These are phyloP conservation scores for Saturnispora besseyi DNA, from an alignment of 805 yeast species.

Conservation along the genomic window DNA sequence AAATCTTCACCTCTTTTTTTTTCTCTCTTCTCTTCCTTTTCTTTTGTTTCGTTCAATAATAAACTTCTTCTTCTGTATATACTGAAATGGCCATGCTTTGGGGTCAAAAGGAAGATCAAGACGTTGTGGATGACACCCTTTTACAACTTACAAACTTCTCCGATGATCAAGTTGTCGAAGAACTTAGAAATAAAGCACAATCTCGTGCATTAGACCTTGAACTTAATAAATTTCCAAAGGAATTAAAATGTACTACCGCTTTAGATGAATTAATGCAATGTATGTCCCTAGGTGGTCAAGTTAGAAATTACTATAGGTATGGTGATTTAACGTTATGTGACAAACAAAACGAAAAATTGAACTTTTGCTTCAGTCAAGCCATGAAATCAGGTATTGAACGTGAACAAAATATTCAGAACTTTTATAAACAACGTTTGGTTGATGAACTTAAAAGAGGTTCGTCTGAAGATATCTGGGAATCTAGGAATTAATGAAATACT, in stretches of 20 bases:
- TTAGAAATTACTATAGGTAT: slow-evolving; percentile 72
- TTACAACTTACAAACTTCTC: not conserved
- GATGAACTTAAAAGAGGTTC: slow-evolving; percentile 59
- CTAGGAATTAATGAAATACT: slow-evolving; percentile 12
- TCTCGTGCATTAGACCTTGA: slow-evolving; percentile 22
- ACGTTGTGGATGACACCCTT: too few relatives aligned
- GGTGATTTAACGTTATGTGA: slow-evolving; percentile 71
- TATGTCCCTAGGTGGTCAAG: slow-evolving; percentile 85
- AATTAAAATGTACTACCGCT: slow-evolving; percentile 67
- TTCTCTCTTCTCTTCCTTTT: too few relatives aligned
- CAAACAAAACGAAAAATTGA: slow-evolving; percentile 61
- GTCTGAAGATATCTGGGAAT: slow-evolving; percentile 80
- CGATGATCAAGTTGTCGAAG: slow-evolving; percentile 1
- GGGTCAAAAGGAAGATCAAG: too few relatives aligned
- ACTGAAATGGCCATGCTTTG: too few relatives aligned
- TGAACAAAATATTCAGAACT: slow-evolving; percentile 49
- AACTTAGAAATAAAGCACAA: slow-evolving; percentile 24
- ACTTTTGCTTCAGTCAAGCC: slow-evolving; percentile 63
- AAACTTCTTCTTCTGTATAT: too few relatives aligned
- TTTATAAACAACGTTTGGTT: slow-evolving; percentile 54
- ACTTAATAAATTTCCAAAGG: slow-evolving; percentile 26
- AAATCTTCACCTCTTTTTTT: too few relatives aligned
- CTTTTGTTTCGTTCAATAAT: too few relatives aligned
- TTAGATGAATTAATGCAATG: slow-evolving; percentile 82
- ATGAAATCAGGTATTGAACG: slow-evolving; percentile 47